Conservation (phyloP, 495 filamentous ascomycete species). For the Penicillium desertorum region DNA sequence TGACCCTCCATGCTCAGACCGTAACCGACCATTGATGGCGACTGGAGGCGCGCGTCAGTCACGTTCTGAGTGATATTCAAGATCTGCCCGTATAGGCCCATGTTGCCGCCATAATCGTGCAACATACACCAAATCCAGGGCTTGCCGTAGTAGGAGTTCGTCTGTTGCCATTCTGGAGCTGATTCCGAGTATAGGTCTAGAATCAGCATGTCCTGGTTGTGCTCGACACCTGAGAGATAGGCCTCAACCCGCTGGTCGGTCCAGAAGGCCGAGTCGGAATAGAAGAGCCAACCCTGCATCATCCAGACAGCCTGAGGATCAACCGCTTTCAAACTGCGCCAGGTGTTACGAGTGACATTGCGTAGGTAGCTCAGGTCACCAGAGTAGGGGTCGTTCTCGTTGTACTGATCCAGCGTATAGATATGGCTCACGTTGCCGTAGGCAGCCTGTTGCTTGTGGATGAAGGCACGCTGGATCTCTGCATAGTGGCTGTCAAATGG, state of each 20-base stretch:
- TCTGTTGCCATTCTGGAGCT: conserved; percentile 52
- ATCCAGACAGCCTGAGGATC: conserved; percentile 53
- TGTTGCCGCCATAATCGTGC: conserved; percentile 52
- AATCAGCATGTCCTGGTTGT: conserved; percentile 49
- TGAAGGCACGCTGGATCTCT: conserved; percentile 46
- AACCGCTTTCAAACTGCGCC: conserved; percentile 46
- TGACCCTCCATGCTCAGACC: conserved; percentile 52
- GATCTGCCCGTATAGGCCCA: conserved; percentile 54
- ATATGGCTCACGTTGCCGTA: conserved; percentile 53
- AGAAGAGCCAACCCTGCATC: conserved; percentile 59
- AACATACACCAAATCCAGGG: conserved; percentile 55
- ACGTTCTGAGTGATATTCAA: conserved; percentile 49
- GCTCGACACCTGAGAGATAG: conserved; percentile 48
- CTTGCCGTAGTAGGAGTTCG: conserved; percentile 52
- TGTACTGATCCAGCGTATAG: conserved; percentile 56
- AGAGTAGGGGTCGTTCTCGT: conserved; percentile 52
- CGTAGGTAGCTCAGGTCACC: conserved; percentile 47
- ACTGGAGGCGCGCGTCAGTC: conserved; percentile 42
- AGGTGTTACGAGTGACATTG: conserved; percentile 49
- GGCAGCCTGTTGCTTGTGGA: conserved; percentile 46
- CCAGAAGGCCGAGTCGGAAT: conserved; percentile 47
- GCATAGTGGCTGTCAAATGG: conserved; percentile 48
- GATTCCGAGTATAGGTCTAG: conserved; percentile 54
- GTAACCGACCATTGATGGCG: conserved; percentile 44
- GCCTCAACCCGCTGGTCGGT: conserved; percentile 49